Conservation (phyloP, 352 stramenopile species). For the Phytopythium aichiense region DNA sequence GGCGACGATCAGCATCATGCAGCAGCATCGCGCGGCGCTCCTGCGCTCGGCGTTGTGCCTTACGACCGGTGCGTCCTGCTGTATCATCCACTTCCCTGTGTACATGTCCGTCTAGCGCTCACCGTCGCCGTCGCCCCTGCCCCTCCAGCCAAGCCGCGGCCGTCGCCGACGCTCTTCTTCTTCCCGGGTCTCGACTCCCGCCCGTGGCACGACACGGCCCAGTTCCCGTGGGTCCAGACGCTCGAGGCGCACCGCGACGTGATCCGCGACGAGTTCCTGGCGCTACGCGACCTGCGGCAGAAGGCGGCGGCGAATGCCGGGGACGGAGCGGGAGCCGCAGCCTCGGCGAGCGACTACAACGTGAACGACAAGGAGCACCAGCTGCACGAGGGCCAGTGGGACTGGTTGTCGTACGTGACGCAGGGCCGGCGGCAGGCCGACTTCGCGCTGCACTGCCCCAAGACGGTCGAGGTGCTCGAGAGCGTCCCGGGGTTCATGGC, state of each 20-base stretch:
- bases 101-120: no score
- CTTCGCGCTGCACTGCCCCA: slow-evolving; percentile 59
- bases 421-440: slow-evolving; percentile 60
- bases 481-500: slow-evolving; percentile 83
- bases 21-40: slow-evolving; percentile 50
- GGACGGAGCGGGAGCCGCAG: no score
- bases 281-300: slow-evolving; percentile 31
- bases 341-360: slow-evolving; percentile 60
- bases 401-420: slow-evolving; percentile 91
- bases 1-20: slow-evolving; percentile 8
- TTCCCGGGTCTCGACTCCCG: slow-evolving; percentile 66
- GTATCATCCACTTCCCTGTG: not conserved
- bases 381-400: slow-evolving; percentile 87
- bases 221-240: slow-evolving; percentile 52
- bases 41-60: slow-evolving; percentile 75
- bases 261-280: slow-evolving; percentile 62
- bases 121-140: no score
- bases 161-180: slow-evolving; percentile 75
- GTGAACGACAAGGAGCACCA: slow-evolving; percentile 69
- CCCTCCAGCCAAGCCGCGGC: slow-evolving; percentile 57
- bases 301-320: slow-evolving; percentile 2
- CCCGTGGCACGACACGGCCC: slow-evolving; percentile 51
- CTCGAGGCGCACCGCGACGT: slow-evolving; percentile 55
- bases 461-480: slow-evolving; percentile 69
- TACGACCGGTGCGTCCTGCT: slow-evolving; percentile 47